These are phyloP conservation scores for Trypanosoma conorhini DNA, from an alignment of 208 protist species.

Conservation along the genomic window DNA sequence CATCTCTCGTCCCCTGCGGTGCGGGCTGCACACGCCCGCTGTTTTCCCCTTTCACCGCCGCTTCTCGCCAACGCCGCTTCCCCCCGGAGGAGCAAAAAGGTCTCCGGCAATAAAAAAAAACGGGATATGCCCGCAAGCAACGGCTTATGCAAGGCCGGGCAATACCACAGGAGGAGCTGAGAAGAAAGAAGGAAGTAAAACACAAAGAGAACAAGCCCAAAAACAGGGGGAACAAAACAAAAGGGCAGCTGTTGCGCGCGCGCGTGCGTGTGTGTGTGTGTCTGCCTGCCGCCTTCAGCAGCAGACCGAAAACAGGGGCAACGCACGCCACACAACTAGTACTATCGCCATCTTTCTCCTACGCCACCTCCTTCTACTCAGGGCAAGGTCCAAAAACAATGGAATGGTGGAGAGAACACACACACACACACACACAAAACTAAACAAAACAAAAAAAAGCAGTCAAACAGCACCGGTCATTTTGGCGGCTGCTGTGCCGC, in stretches of 20 bases:
- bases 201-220: no score
- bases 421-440: conserved; percentile 4
- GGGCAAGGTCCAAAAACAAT: not conserved
- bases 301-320: not conserved
- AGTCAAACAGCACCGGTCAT: not conserved
- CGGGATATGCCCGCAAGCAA: no score
- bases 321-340: not conserved
- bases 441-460: conserved; percentile 10
- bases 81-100: no score
- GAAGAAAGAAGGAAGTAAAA: no score
- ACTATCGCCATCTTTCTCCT: not conserved
- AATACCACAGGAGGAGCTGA: no score
- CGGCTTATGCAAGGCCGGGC: no score
- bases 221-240: not conserved
- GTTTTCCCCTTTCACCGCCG: no score
- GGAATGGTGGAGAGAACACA: not conserved
- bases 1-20: not conserved
- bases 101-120: no score
- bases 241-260: not conserved
- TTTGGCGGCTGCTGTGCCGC: not conserved
- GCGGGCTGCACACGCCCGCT: no score
- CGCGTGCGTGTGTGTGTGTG: not conserved
- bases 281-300: not conserved
- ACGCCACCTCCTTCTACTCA: not conserved
- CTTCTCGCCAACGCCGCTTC: no score